Base-by-base conservation (phyloP, 306 rosid genomes). In the Sicyos baderoa region DNA sequence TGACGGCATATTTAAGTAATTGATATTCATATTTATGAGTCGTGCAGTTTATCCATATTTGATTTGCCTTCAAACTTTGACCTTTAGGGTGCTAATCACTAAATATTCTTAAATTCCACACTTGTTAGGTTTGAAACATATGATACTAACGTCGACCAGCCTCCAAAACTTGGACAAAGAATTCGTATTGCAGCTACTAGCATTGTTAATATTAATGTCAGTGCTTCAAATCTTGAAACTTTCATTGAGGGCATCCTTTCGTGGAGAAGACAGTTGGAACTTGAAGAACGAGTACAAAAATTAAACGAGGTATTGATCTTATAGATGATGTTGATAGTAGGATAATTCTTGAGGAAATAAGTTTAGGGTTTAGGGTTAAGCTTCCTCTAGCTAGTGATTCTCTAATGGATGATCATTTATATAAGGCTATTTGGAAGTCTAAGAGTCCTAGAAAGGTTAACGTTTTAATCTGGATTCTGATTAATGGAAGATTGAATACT, bases 1-100 rank as follows among this genome's bases (percentile, higher is more conserved):
- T 59, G 99, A 93, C 80, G 99, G 97, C 78, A 93, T 93, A 82
- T 88, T 93, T 84, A 93, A 90, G 99, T 93, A 90, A 44, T 16
- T 57, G 17, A 57, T 12, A 14, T 44, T 79, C 60, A 56, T 54
- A 71, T 72, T 25, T 10, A 56, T 68, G 29, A 49, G 45, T 68
- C 72, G 49, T 66, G 19, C 21, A 66, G 58, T 54, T 52, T 60
- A 55, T 66, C 6, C 50, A 49, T 54, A 25, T 27, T 78, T 23
- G 32, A 35, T 52, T 70, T 69, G 14, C 57, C 52, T 72, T 29
- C 49, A 51, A 45, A 73, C 42, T 22, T 27, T 68, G 40, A 17
- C 60, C 60, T 23, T 27, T 27, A n/a, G 16, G 49, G 7, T 37
- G 16, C 40, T 40, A 53, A 17, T 49, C 14, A n/a, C 37, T 27